phyloP scores from a whole-genome alignment of 768 basidiomycete species.

The Gelatoporia subvermispora region DNA sequence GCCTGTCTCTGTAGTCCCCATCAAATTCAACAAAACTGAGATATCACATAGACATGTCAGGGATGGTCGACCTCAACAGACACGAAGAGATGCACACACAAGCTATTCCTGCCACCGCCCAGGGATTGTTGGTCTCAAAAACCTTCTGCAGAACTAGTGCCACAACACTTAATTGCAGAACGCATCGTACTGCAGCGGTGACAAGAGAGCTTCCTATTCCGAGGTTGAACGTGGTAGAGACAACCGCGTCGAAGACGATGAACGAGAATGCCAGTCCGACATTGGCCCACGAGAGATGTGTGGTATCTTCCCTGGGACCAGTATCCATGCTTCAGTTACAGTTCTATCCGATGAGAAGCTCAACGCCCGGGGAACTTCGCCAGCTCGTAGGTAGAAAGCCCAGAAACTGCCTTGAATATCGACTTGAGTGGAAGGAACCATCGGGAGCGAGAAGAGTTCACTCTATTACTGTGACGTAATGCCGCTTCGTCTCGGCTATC shows the following conservation, averaged over 20 bases:
- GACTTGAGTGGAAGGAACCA: not conserved
- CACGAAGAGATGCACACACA: conserved; percentile 38
- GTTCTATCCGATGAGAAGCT: not conserved
- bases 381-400: conserved; percentile 11
- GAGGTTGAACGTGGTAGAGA: conserved; percentile 63
- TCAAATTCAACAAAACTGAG: conserved; percentile 62
- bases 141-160: conserved; percentile 66
- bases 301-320: conserved; percentile 7
- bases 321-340: conserved; percentile 13
- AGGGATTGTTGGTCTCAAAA: conserved; percentile 70
- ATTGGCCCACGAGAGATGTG: conserved; percentile 61
- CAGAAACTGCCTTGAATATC: too few species aligned
- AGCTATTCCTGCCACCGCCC: conserved; percentile 69
- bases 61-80: not conserved
- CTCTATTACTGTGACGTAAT: not conserved
- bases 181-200: conserved; percentile 67
- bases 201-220: conserved; percentile 66
- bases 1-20: conserved; percentile 80
- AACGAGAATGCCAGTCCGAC: conserved; percentile 73
- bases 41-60: not conserved
- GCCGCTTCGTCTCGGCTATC: not conserved
- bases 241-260: conserved; percentile 62
- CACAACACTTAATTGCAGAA: conserved; percentile 73
- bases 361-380: not conserved
- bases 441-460: not conserved